These are phyloP conservation scores for Alternaria alternata DNA, from an alignment of 2,329 filamentous ascomycete species.

Conservation along the genomic window DNA sequence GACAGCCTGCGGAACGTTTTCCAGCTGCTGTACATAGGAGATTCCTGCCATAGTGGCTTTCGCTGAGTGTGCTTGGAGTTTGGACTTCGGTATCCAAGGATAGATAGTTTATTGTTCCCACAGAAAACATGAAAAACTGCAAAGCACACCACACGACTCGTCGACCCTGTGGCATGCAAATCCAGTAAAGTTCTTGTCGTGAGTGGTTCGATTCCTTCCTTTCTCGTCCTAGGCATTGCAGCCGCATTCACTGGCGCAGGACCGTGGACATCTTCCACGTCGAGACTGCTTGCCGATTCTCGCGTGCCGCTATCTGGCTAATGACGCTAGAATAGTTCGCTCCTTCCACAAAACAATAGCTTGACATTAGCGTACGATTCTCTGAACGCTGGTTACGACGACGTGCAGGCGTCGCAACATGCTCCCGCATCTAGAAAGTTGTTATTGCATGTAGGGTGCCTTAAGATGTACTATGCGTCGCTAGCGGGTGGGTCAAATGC, in stretches of 20 bases:
- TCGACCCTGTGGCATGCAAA: not conserved
- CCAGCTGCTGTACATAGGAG: not conserved
- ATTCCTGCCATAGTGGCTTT: not conserved
- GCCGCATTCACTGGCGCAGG: not conserved
- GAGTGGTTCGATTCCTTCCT: not conserved
- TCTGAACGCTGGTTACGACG: slow-evolving; percentile 4
- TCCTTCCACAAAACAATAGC: not conserved
- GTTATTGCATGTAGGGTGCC: slow-evolving; percentile 6
- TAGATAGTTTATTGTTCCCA: not conserved
- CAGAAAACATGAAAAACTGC: not conserved
- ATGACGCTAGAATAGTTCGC: not conserved
- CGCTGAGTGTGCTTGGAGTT: not conserved
- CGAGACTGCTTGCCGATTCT: not conserved
- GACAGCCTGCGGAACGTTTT: not conserved
- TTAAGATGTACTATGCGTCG: not conserved
- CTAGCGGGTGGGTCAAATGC: not conserved
- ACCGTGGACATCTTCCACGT: not conserved
- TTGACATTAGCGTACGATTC: not conserved
- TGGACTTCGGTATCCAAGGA: not conserved
- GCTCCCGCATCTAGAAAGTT: slow-evolving; percentile 4
- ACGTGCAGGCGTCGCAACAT: slow-evolving; percentile 15
- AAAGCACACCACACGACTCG: not conserved
- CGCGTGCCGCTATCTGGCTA: not conserved
- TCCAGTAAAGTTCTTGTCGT: not conserved
- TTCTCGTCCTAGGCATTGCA: not conserved